These are phyloP conservation scores for Neonectria neomacrospora DNA, from an alignment of 2,329 filamentous ascomycete genomes.

Conservation along the genomic window DNA sequence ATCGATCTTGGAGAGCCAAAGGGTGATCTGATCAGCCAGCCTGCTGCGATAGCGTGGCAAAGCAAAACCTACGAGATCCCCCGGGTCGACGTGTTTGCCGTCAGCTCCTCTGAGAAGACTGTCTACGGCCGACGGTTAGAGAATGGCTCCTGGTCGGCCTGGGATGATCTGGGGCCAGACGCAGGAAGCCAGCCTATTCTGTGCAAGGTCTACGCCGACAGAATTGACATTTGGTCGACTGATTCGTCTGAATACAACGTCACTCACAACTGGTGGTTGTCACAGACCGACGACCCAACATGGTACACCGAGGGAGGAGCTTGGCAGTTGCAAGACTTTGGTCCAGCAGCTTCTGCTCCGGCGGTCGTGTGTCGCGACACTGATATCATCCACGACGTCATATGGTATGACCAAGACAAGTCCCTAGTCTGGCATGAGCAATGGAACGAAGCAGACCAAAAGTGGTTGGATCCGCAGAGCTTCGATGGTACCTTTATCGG, in stretches of 20 bases:
- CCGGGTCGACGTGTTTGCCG: neutral
- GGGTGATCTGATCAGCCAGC: neutral
- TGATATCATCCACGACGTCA: neutral
- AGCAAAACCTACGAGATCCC: neutral
- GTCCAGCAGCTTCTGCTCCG: neutral
- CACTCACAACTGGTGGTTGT: neutral
- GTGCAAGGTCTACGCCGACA: neutral
- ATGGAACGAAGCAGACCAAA: neutral
- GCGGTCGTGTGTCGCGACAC: neutral
- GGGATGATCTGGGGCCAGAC: neutral
- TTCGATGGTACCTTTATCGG: neutral
- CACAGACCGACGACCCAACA: neutral
- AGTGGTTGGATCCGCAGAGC: constrained; percentile 1
- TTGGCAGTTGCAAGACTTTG: neutral
- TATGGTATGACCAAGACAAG: neutral
- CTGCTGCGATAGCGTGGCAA: neutral
- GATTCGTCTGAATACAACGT: neutral
- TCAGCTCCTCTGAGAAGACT: neutral
- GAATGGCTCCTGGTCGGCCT: neutral
- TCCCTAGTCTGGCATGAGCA: neutral
- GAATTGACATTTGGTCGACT: neutral
- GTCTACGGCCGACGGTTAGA: neutral
- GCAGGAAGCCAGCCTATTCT: neutral
- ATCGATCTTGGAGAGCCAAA: neutral
- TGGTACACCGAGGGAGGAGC: neutral